These are phyloP conservation scores for Apocynum venetum DNA, from an alignment of 257 asterid species.

Conservation along the genomic window DNA sequence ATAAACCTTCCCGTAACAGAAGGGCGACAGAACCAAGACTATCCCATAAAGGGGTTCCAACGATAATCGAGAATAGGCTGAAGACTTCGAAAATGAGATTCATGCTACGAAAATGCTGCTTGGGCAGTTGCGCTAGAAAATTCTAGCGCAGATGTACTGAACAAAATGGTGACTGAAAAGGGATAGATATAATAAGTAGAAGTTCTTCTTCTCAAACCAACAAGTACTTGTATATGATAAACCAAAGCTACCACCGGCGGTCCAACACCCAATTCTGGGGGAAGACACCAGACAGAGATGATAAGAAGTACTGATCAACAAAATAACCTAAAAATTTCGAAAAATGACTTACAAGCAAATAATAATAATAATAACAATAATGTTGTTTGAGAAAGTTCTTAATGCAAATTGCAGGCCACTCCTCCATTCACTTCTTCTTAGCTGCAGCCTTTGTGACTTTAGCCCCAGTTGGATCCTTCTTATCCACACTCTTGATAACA, in stretches of 20 bases:
- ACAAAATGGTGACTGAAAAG: too few species aligned
- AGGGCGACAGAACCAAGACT: too few species aligned
- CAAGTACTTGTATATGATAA: neutral
- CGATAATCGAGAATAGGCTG: too few species aligned
- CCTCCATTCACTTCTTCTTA: constrained; percentile 26
- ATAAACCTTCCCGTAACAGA: too few species aligned
- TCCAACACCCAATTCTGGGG: constrained; percentile 12
- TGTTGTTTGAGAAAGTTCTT: constrained; percentile 54
- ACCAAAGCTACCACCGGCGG: neutral
- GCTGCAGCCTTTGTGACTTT: constrained; percentile 32
- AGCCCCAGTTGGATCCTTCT: constrained; percentile 33
- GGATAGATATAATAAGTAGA: too few species aligned
- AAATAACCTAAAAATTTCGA: constrained; percentile 43
- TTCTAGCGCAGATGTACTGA: too few species aligned
- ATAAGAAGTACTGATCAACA: constrained; percentile 13
- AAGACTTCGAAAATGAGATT: too few species aligned
- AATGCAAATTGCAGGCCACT: constrained; percentile 34
- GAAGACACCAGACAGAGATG: neutral
- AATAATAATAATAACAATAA: constrained; percentile 36
- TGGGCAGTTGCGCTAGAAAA: too few species aligned
- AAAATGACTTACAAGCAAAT: constrained; percentile 41
- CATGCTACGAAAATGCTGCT: too few species aligned
- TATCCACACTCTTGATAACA: constrained; percentile 32
- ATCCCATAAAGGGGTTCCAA: too few species aligned
- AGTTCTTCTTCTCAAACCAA: neutral